Conservation (phyloP, 169 alveolate species). For the Ichthyophthirius multifiliis region DNA sequence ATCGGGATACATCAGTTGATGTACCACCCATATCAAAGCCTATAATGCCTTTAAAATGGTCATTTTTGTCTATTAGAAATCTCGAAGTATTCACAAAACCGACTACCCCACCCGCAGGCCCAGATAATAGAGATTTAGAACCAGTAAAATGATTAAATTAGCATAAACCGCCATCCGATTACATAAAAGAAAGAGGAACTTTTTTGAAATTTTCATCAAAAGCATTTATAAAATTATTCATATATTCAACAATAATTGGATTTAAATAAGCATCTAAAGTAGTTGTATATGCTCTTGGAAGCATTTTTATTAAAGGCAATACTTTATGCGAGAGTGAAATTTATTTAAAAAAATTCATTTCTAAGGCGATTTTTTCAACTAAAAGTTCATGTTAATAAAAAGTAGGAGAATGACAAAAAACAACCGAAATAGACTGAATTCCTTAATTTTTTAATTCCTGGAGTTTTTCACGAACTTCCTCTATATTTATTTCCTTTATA, state of each 20-base stretch:
- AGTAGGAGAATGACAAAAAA: constrained; percentile 67
- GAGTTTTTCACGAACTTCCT: constrained; percentile 37
- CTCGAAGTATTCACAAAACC: constrained; percentile 69
- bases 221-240: constrained; percentile 45
- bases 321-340: constrained; percentile 68
- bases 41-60: constrained; percentile 50
- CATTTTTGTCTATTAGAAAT: constrained; percentile 2
- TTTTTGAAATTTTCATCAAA: constrained; percentile 56
- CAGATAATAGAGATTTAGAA: constrained; percentile 79
- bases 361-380: constrained; percentile 52
- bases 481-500: constrained; percentile 30
- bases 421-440: constrained; percentile 66
- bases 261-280: constrained; percentile 81
- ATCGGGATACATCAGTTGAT: constrained; percentile 79
- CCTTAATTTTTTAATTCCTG: constrained; percentile 39
- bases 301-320: constrained; percentile 59
- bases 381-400: constrained; percentile 58
- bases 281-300: constrained; percentile 80
- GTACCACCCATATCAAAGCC: constrained; percentile 94
- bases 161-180: constrained; percentile 85
- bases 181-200: constrained; percentile 69
- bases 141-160: constrained; percentile 60
- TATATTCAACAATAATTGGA: constrained; percentile 60
- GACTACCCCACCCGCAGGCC: constrained; percentile 89
- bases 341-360: constrained; percentile 58